Percentiles rank a stretch among this genome's conserved stretches.
These are phyloP conservation scores for Ilex asprella DNA, from an alignment of 257 asterid species.

Conservation along the genomic window DNA sequence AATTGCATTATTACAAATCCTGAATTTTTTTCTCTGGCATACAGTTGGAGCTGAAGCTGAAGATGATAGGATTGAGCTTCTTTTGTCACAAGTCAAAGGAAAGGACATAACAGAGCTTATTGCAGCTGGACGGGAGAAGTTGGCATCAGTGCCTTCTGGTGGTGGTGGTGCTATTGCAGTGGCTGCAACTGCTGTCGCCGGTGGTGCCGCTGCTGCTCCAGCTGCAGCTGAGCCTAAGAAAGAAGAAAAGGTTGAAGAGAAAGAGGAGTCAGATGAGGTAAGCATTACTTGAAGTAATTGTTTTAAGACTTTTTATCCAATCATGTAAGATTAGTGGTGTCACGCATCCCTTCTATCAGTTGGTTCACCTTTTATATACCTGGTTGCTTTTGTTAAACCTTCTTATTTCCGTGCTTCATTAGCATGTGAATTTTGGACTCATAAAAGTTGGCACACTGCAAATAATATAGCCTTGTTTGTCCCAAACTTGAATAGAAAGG, in stretches of 20 bases:
- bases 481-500: too few relatives aligned
- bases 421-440: too few relatives aligned
- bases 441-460: too few relatives aligned
- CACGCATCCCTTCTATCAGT: too few relatives aligned
- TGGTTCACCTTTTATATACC: too few relatives aligned
- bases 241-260: conserved; percentile 55
- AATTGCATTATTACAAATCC: background rate
- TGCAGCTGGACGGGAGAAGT: conserved; percentile 51
- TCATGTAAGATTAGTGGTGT: too few relatives aligned
- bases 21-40: background rate
- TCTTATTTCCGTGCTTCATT: too few relatives aligned
- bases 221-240: conserved; percentile 46
- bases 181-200: conserved; percentile 16
- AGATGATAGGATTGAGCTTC: conserved; percentile 31
- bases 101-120: conserved; percentile 49
- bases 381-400: too few relatives aligned
- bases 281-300: conserved; percentile 1
- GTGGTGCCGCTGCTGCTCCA: conserved; percentile 30
- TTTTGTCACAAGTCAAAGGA: conserved; percentile 43
- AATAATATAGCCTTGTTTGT: too few relatives aligned
- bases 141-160: conserved; percentile 61
- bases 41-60: conserved; percentile 54
- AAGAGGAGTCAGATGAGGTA: conserved; percentile 58
- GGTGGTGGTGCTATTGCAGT: conserved; percentile 42
- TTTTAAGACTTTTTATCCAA: background rate